Conservation (phyloP, 2,329 filamentous ascomycete genomes). For the Fragosphaeria purpurea region DNA sequence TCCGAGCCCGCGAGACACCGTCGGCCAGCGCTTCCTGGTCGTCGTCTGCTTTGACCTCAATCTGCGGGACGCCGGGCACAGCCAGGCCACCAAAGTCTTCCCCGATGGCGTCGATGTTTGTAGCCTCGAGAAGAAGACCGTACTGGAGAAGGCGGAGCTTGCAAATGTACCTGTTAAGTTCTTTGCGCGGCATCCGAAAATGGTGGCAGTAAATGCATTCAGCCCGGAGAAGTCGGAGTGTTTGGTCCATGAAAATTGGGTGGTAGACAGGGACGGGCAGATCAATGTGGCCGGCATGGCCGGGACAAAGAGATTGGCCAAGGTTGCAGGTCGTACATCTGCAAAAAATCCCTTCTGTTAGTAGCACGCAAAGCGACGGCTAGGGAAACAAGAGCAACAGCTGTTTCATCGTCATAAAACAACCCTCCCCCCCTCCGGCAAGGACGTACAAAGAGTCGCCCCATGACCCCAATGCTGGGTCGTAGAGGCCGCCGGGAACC, state of each 20-base stretch:
- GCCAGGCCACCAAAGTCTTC: constrained; percentile 36
- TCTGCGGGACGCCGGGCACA: constrained; percentile 27
- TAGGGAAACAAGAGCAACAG: background rate
- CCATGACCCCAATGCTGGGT: constrained; percentile 83
- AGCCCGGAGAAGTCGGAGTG: constrained; percentile 72
- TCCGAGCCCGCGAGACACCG: constrained; percentile 40
- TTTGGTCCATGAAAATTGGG: constrained; percentile 91
- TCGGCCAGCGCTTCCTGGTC: constrained; percentile 48
- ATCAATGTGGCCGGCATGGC: constrained; percentile 91
- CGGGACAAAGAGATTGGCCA: constrained; percentile 71
- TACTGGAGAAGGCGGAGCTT: constrained; percentile 79
- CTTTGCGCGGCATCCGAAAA: constrained; percentile 66
- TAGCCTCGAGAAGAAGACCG: constrained; percentile 64
- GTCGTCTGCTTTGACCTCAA: constrained; percentile 51
- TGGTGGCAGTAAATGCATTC: constrained; percentile 87
- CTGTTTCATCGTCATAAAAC: background rate
- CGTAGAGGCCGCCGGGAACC: constrained; percentile 83
- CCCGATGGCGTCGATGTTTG: constrained; percentile 43
- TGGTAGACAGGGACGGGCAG: constrained; percentile 91
- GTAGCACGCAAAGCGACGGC: no score
- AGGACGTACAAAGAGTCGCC: constrained; percentile 64
- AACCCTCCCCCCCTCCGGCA: background rate
- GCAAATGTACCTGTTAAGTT: constrained; percentile 71
- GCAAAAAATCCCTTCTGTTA: background rate
- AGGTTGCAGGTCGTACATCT: constrained; percentile 92